A percentile compares a stretch with the other conserved stretches of the same genome.
These are phyloP conservation scores for Solanum sparsipilum DNA, from an alignment of 257 asterid genomes.

Conservation along the genomic window DNA sequence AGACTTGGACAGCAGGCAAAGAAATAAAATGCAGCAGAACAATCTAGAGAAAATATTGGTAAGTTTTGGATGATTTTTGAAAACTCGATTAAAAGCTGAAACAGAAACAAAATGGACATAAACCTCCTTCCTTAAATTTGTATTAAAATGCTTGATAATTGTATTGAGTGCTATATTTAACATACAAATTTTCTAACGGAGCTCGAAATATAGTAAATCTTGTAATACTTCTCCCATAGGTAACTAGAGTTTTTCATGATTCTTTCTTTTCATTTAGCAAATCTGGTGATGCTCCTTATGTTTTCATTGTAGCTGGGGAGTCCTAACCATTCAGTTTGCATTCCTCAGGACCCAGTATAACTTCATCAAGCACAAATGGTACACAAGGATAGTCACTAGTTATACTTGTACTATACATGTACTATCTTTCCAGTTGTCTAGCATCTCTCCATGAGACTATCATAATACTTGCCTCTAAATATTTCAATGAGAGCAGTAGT, in stretches of 20 bases:
- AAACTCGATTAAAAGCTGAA: background rate
- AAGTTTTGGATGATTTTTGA: background rate
- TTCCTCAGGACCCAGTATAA: conserved; percentile 24
- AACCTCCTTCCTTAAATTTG: background rate
- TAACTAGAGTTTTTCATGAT: background rate
- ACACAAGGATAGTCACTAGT: conserved; percentile 36
- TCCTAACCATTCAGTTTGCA: conserved; percentile 33
- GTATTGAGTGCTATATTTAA: background rate
- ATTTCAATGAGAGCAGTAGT: background rate
- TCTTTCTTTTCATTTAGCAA: background rate
- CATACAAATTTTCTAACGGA: background rate
- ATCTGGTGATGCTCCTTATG: background rate
- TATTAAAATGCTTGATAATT: background rate
- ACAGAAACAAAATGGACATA: background rate
- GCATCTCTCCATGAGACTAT: background rate
- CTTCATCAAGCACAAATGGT: conserved; percentile 40
- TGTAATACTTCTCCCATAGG: background rate
- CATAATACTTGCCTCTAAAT: background rate
- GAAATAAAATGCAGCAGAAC: conserved; percentile 32
- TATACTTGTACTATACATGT: background rate
- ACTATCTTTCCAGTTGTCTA: background rate
- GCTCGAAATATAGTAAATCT: background rate
- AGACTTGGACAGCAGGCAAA: conserved; percentile 67
- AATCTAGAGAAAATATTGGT: conserved; percentile 17
- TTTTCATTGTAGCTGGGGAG: conserved; percentile 25